phyloP scores from a whole-genome alignment of 345 rosid genomes.

The Brassica carinata region DNA sequence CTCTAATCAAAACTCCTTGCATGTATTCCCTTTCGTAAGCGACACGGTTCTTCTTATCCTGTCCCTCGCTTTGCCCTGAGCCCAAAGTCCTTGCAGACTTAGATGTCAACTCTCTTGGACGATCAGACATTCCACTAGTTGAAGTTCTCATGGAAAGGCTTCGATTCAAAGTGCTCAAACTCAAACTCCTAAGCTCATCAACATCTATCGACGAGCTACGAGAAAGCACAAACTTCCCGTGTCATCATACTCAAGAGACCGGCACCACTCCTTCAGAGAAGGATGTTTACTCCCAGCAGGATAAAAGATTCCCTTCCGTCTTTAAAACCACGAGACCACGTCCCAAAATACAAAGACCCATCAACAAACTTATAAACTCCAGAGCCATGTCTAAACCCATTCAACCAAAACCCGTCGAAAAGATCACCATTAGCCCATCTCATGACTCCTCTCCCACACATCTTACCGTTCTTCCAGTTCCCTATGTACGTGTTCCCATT shows the following conservation, averaged over 20 bases:
- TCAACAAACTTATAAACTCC: slow-evolving; percentile 79
- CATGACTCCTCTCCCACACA: slow-evolving; percentile 91
- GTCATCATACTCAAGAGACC: slow-evolving; percentile 52
- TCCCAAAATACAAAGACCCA: slow-evolving; percentile 84
- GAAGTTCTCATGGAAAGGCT: slow-evolving; percentile 63
- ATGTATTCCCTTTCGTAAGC: slow-evolving; percentile 85
- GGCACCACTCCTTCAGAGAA: slow-evolving; percentile 55
- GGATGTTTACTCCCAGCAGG: slow-evolving; percentile 81
- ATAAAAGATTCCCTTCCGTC: slow-evolving; percentile 92
- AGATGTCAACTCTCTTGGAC: no score
- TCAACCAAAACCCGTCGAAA: slow-evolving; percentile 79
- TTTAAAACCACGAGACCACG: slow-evolving; percentile 73
- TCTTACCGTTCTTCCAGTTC: slow-evolving; percentile 77
- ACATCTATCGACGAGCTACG: slow-evolving; percentile 51
- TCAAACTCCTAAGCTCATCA: slow-evolving; percentile 48
- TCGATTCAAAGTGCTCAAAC: slow-evolving; percentile 42
- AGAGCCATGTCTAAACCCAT: slow-evolving; percentile 77
- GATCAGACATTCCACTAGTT: slow-evolving; percentile 40
- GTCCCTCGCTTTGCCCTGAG: slow-evolving; percentile 52
- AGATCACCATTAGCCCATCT: slow-evolving; percentile 86
- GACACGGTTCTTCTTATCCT: slow-evolving; percentile 38
- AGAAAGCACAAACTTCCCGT: slow-evolving; percentile 48
- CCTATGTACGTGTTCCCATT: slow-evolving; percentile 79
- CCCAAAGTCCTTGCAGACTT: slow-evolving; percentile 41
- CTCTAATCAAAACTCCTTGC: slow-evolving; percentile 88